Evolutionary conservation across 2,329 filamentous ascomycete species (phyloP).

Genomic region (Ploettnerulaceae sp.): DNA sequence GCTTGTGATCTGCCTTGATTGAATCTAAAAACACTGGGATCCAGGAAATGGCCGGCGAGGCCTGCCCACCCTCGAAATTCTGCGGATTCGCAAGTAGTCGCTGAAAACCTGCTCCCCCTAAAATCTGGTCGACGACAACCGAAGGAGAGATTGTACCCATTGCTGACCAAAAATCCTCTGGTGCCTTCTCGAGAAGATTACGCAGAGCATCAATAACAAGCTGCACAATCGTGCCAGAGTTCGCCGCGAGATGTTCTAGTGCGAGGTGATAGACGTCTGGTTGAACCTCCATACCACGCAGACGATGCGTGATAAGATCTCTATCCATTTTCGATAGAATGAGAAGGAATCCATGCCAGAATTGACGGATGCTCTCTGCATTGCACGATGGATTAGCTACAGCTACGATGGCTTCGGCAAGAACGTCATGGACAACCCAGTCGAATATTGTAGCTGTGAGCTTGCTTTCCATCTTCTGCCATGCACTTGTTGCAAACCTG

Average conservation of each 20-base stretch:
- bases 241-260: slow-evolving; percentile 49
- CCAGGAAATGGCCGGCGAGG: slow-evolving; percentile 67
- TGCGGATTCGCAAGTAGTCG: slow-evolving; percentile 57
- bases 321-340: slow-evolving; percentile 72
- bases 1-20: slow-evolving; percentile 68
- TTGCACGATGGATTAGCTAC: slow-evolving; percentile 50
- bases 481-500: slow-evolving; percentile 62
- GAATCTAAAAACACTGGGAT: slow-evolving; percentile 72
- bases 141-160: slow-evolving; percentile 76
- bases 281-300: slow-evolving; percentile 75
- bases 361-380: slow-evolving; percentile 54
- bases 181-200: slow-evolving; percentile 67
- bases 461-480: slow-evolving; percentile 58
- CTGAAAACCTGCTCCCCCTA: slow-evolving; percentile 64
- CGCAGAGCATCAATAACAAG: slow-evolving; percentile 67
- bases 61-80: slow-evolving; percentile 47
- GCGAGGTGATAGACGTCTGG: slow-evolving; percentile 63
- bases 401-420: slow-evolving; percentile 61
- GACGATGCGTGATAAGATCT: slow-evolving; percentile 68
- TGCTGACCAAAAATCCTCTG: slow-evolving; percentile 82
- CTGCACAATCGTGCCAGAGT: slow-evolving; percentile 55
- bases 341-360: slow-evolving; percentile 73
- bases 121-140: slow-evolving; percentile 78
- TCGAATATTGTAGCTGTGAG: slow-evolving; percentile 75
- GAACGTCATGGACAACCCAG: slow-evolving; percentile 73